Percentiles rank a stretch among this genome's conserved stretches.
Evolutionary conservation across 1,284 basidiomycete species (phyloP).

Genomic region (Ceratobasidium sp.): DNA sequence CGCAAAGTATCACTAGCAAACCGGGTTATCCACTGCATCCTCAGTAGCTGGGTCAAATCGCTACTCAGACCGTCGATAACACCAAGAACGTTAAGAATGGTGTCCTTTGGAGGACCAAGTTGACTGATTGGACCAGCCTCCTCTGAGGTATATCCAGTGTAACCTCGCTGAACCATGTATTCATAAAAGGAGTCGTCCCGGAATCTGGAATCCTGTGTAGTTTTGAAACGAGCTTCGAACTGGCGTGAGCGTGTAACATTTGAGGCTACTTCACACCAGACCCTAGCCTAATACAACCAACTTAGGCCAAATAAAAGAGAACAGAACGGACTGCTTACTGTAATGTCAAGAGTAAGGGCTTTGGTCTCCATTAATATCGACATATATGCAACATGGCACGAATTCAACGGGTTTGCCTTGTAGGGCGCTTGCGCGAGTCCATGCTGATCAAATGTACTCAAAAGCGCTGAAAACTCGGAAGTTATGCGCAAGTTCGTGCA

Average conservation of each 20-base stretch:
- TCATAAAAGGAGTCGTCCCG: neutral
- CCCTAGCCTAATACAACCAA: neutral
- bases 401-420: neutral
- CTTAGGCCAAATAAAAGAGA: neutral
- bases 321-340: neutral
- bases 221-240: neutral
- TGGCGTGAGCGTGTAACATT: neutral
- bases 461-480: neutral
- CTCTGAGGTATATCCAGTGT: neutral
- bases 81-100: neutral
- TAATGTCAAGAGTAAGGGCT: neutral
- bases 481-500: too few relatives aligned
- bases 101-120: neutral
- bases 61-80: constrained; percentile 3
- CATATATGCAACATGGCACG: neutral
- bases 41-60: neutral
- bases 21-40: neutral
- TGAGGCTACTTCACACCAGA: neutral
- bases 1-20: neutral
- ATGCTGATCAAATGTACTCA: neutral
- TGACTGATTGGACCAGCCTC: neutral
- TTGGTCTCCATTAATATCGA: neutral
- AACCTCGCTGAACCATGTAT: neutral
- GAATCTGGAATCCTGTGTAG: neutral
- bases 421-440: neutral